phyloP scores from a whole-genome alignment of 1,284 basidiomycete genomes.

The Moesziomyces sp. region DNA sequence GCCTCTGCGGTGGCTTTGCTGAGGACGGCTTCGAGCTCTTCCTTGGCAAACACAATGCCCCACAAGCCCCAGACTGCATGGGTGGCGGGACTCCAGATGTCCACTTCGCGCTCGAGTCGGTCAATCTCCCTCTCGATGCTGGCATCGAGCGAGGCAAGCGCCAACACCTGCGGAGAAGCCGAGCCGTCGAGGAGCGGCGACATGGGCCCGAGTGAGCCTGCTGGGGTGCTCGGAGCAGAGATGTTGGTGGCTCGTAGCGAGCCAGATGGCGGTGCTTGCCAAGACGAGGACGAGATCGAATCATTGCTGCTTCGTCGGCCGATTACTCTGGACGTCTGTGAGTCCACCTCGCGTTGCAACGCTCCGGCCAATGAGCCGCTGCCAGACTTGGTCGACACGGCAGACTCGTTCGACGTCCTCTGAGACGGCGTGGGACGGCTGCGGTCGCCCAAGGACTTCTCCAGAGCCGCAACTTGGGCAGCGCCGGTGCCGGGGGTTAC shows the following conservation, averaged over 20 bases:
- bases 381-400: background rate
- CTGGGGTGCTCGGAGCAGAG: slow-evolving; percentile 29
- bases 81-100: slow-evolving; percentile 59
- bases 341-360: slow-evolving; percentile 2
- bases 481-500: slow-evolving; percentile 39
- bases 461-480: slow-evolving; percentile 41
- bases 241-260: slow-evolving; percentile 19
- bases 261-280: slow-evolving; percentile 37
- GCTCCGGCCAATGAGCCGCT: slow-evolving; percentile 9
- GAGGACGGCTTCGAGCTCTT: slow-evolving; percentile 54
- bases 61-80: slow-evolving; percentile 66
- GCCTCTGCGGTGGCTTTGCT: slow-evolving; percentile 26
- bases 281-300: slow-evolving; percentile 44
- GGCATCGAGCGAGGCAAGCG: slow-evolving; percentile 46
- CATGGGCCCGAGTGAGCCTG: slow-evolving; percentile 10
- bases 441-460: slow-evolving; percentile 40
- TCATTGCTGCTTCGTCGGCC: slow-evolving; percentile 29
- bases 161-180: slow-evolving; percentile 33
- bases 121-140: slow-evolving; percentile 60
- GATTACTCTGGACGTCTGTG: background rate
- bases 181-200: slow-evolving; percentile 33
- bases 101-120: slow-evolving; percentile 61
- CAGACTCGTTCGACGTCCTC: slow-evolving; percentile 23
- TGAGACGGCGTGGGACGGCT: slow-evolving; percentile 18
- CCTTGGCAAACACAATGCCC: slow-evolving; percentile 63